A percentile compares a stretch with the other conserved stretches of the same genome.
phyloP scores from a whole-genome alignment of 208 protist genomes.

The Trypanosomatidae sp. region DNA sequence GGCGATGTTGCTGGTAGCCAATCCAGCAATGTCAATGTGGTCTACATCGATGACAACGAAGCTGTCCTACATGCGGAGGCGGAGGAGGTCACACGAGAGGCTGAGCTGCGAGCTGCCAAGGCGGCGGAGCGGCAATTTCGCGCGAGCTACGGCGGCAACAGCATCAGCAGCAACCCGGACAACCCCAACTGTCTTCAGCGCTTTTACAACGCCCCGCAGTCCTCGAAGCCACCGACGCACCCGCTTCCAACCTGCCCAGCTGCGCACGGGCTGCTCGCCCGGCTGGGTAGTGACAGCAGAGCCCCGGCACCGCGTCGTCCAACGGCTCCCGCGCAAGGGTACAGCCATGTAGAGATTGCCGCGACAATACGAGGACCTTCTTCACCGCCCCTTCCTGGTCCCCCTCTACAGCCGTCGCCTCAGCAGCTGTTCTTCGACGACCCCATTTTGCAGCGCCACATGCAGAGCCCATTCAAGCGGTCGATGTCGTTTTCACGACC shows the following conservation, averaged over 20 bases:
- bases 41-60: not conserved
- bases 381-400: not conserved
- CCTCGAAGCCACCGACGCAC: not conserved
- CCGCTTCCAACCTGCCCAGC: not conserved
- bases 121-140: not conserved
- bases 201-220: not conserved
- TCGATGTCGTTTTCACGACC: not conserved
- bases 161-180: not conserved
- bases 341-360: not conserved
- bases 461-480: not conserved
- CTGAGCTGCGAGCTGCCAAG: not conserved
- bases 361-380: not conserved
- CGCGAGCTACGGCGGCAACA: not conserved
- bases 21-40: not conserved
- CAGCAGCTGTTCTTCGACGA: slow-evolving; percentile 12
- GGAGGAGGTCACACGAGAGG: not conserved
- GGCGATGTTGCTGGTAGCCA: not conserved
- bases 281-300: not conserved
- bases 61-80: not conserved
- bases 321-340: not conserved
- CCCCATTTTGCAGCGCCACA: slow-evolving; percentile 7
- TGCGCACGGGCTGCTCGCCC: not conserved
- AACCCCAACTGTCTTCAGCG: not conserved
- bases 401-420: not conserved
- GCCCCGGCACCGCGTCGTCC: not conserved